Evolutionary conservation across 306 rosid genomes (phyloP).

Genomic region (Calophaca sinica): DNA sequence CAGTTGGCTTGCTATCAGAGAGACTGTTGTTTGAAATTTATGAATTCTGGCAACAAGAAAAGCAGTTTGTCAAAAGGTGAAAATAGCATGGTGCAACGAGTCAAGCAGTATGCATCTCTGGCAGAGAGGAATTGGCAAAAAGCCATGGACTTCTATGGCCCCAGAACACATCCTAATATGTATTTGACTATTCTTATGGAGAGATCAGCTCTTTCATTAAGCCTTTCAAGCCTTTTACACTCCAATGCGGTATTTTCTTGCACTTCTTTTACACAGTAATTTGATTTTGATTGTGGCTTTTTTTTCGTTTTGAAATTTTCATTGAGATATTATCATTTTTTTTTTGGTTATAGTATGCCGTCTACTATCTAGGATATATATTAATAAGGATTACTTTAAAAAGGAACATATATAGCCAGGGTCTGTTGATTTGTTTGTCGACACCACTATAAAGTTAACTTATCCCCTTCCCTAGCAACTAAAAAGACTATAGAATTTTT

Average conservation of each 20-base stretch:
- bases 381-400: conserved; percentile 23
- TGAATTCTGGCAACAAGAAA: conserved; percentile 69
- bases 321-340: conserved; percentile 6
- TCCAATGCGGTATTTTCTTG: conserved; percentile 69
- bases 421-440: conserved; percentile 24
- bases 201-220: conserved; percentile 74
- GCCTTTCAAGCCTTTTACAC: conserved; percentile 69
- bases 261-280: conserved; percentile 39
- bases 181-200: conserved; percentile 78
- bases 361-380: background rate
- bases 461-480: background rate
- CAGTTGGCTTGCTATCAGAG: conserved; percentile 90
- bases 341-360: background rate
- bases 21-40: conserved; percentile 84
- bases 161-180: conserved; percentile 82
- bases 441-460: conserved; percentile 1
- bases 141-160: conserved; percentile 83
- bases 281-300: conserved; percentile 19
- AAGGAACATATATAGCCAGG: background rate
- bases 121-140: conserved; percentile 96
- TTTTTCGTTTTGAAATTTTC: background rate
- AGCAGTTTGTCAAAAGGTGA: conserved; percentile 62
- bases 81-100: conserved; percentile 66
- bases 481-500: conserved; percentile 15
- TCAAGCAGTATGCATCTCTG: conserved; percentile 87